Evolutionary conservation across 768 basidiomycete genomes (phyloP), one percentile per base, ranked within the genome.

Genomic region (Gyrodon lividus): DNA sequence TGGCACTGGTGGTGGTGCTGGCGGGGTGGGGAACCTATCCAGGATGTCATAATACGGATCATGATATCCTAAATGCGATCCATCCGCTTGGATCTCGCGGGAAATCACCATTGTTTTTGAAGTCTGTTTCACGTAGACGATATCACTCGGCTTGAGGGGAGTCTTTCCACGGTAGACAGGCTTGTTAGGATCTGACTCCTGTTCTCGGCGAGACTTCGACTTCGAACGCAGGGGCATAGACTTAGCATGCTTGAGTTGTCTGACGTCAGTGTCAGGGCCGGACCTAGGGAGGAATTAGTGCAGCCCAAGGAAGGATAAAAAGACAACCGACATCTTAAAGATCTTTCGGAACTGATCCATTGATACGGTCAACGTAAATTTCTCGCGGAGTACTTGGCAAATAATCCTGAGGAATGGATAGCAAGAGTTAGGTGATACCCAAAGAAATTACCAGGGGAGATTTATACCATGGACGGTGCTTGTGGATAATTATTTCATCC

Each of bases 211-310:
- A 16, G 38, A n/a, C n/a, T 41, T 48, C 16, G 44, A 30, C 5
- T 26, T 44, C 13, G 43, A 56, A 23, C 39, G 45, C 8, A 46
- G 14, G 10, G 57, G 57, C 57, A 58, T 52, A 22, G 57, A 58
- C 12, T 41, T 47, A 2, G 50, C 41, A 38, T 58, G 57, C 43
- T 56, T 58, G 33, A 58, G 50, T 6, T 31, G 34, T 4, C 19
- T 30, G 24, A 13, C n/a, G 10, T 14, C 12, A 17, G 40, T 19
- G 6, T 52, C 55, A 3, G 40, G 13, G 0, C 23, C 13, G 30
- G 57, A 41, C 26, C 57, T 56, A 35, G 12, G 31, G 35, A 30
- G 38, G 26, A 13, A 33, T 46, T 14, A 45, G 7, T 13, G 17
- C 28, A 17, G 37, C 26, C 16, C 12, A 46, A 4, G n/a, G 5